phyloP scores from a whole-genome alignment of 441 rosid species.

The Euphorbia schlechtendalii region DNA sequence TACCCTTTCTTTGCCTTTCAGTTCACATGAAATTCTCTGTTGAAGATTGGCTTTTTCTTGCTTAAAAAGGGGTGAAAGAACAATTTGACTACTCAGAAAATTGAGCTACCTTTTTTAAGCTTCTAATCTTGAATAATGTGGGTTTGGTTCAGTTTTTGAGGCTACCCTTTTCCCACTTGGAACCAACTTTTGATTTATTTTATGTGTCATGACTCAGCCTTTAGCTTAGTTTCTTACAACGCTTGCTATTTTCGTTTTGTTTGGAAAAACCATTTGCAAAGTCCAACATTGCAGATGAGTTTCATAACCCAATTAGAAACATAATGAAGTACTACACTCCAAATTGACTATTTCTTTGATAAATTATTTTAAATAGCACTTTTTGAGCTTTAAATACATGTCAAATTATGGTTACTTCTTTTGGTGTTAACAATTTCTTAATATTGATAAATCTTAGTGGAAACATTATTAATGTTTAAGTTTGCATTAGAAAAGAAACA shows the following conservation, averaged over 20 bases:
- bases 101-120: constrained; percentile 1
- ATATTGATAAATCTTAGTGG: neutral
- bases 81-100: neutral
- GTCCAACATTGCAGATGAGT: too few species aligned
- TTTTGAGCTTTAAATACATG: too few species aligned
- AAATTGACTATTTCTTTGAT: too few species aligned
- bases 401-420: neutral
- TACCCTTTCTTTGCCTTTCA: constrained; percentile 1
- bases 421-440: neutral
- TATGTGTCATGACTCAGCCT: neutral
- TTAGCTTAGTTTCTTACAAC: neutral
- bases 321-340: too few species aligned
- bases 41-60: neutral
- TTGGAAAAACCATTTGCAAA: too few species aligned
- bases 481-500: neutral
- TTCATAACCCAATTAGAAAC: too few species aligned
- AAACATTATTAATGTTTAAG: constrained; percentile 3
- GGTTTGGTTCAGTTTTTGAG: neutral
- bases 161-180: neutral
- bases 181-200: neutral
- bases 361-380: too few species aligned
- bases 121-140: neutral
- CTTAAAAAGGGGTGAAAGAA: constrained; percentile 1
- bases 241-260: too few species aligned
- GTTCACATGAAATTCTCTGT: neutral